Evolutionary conservation across 2,329 filamentous ascomycete genomes (phyloP).

Genomic region (Trichoderma sp.): DNA sequence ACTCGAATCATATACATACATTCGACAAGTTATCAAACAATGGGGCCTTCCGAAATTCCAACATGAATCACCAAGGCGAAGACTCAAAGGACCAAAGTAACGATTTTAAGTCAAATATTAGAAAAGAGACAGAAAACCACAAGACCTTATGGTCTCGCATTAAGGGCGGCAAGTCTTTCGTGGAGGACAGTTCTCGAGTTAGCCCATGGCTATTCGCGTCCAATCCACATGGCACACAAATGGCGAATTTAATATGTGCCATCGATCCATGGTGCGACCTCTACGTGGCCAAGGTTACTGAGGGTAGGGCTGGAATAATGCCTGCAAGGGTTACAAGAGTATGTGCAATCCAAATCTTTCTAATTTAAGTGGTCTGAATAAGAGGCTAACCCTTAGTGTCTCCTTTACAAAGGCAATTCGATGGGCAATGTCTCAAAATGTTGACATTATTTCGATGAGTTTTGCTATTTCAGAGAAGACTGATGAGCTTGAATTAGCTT

Average conservation of each 20-base stretch:
- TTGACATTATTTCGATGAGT: neutral
- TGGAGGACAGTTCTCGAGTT: neutral
- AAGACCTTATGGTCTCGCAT: neutral
- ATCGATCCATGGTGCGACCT: neutral
- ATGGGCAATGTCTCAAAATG: neutral
- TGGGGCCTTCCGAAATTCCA: neutral
- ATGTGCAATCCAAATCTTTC: neutral
- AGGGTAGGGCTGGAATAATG: neutral
- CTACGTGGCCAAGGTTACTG: neutral
- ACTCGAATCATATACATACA: neutral
- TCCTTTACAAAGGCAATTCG: neutral
- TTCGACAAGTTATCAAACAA: neutral
- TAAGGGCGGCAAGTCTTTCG: neutral
- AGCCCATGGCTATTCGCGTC: neutral
- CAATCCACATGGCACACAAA: neutral
- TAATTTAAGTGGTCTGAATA: too few species aligned
- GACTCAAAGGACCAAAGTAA: neutral
- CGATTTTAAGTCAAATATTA: neutral
- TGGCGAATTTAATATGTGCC: neutral
- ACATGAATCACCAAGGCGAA: neutral
- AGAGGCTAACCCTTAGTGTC: too few species aligned
- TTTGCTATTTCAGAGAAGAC: neutral
- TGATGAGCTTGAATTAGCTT: neutral
- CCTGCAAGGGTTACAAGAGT: neutral
- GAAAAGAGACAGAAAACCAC: neutral